These are phyloP conservation scores for Hydrangea macrophylla DNA, from an alignment of 148 eudicot genomes.

Conservation along the genomic window DNA sequence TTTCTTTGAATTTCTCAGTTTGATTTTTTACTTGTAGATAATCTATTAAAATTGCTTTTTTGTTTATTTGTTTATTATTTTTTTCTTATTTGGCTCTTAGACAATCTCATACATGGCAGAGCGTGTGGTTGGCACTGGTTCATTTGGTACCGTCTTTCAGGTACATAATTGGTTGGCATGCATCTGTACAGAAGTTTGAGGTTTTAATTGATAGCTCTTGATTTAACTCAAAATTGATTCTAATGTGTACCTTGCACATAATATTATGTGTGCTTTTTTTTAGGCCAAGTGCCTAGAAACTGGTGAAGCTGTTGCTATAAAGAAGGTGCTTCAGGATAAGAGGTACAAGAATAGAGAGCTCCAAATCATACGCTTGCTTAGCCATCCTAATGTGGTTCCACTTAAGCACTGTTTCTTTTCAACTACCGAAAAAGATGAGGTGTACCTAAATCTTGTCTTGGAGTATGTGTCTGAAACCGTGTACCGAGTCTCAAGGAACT, in stretches of 20 bases:
- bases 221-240: not conserved
- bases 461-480: constrained; percentile 92
- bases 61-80: not conserved
- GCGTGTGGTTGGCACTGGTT: constrained; percentile 96
- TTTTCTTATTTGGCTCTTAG: constrained; percentile 28
- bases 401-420: constrained; percentile 74
- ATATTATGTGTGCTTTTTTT: not conserved
- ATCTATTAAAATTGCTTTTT: constrained; percentile 10
- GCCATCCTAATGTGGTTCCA: constrained; percentile 77
- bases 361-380: constrained; percentile 76
- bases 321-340: constrained; percentile 91
- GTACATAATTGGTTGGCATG: constrained; percentile 30
- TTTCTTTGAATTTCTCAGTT: not conserved
- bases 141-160: constrained; percentile 94
- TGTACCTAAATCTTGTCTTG: constrained; percentile 83
- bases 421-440: constrained; percentile 82
- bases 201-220: not conserved
- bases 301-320: constrained; percentile 87
- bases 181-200: not conserved
- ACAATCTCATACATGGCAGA: constrained; percentile 90
- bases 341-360: constrained; percentile 97
- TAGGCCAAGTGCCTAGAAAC: constrained; percentile 92
- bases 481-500: constrained; percentile 67
- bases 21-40: not conserved
- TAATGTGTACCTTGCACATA: constrained; percentile 4